Evolutionary conservation across 176 grass and related monocot species (phyloP), one percentile per base, ranked within the genome.

Genomic region (Coix lacrymajobi): DNA sequence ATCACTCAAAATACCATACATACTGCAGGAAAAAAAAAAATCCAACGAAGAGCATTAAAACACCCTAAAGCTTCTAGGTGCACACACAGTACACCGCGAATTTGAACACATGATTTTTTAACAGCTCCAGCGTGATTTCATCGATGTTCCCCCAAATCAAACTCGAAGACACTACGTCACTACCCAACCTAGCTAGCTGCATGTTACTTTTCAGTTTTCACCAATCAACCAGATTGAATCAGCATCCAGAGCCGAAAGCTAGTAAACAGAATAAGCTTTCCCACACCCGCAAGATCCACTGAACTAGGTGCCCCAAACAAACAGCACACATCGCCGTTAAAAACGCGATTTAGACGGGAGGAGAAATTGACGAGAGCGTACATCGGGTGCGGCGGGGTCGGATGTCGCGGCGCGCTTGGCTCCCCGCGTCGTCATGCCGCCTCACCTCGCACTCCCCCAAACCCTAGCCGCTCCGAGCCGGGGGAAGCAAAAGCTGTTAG

Each of bases 371-470:
- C 1, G 37, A 75, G 54, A 62, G 22, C 34, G 71, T 85, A 93
- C 91, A 32, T 73, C 85, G 22, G 87, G 69, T 26, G 46, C 40
- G 37, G 84, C 73, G 57, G 77, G 77, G 66, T 82, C 74, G 7
- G 84, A 83, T 41, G 86, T 71, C 20, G 78, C 81, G 11, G 85
- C 63, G 74, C 91, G 91, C 66, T 93, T 93, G 67, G 85, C 77
- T 85, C 81, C 91, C 84, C 77, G 83, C 81, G 80, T 89, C 68
- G 86, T 86, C 83, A 79, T 77, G 22, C 26, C 12, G 74, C 33
- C 44, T 25, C 62, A 20, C 57, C 44, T 22, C 2, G 28, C 76
- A 63, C 60, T 62, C 62, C 56, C 48, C 1, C 22, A 85, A 81
- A 85, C 83, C 81, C 77, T 79, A 85, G 63, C 34, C n/a, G 56